Base-by-base conservation (phyloP, 1,139 yeast genomes). In the Sugiyamaella neomexicana region DNA sequence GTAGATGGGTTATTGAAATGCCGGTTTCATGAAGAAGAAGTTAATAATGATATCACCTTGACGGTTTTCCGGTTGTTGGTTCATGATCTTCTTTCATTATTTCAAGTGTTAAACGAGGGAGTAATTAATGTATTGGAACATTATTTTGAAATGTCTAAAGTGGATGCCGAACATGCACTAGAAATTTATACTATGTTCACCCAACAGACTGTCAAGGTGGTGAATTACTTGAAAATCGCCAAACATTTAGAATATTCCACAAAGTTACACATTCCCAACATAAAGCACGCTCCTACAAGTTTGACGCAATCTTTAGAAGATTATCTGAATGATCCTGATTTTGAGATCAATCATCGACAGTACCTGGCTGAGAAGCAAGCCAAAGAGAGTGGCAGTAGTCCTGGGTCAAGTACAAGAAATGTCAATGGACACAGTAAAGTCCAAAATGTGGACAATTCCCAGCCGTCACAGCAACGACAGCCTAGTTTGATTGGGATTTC, bases 261-360 rank as follows among this genome's bases (percentile, higher is more conserved):
- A 0, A 90, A 90, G 64, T 75, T 93, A 58, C 90, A 87, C 66
- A 96, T 93, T 31, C 99, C 99, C 27, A 91, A 96, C 12, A 91
- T 93, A 58, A 89, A 89, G 69, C 99, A 93, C 71, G 97, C 98
- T 0, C 98, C 98, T 12, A 91, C 97, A 1, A 95, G 96, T 27
- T 78, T 93, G 63, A 87, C 96, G 7, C 79, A 85, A 41, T 86
- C 95, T 12, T 78, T 93, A 55, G 95, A 89, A 67, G 97, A 91
- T 63, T 95, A 93, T 69, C 75, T 93, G 64, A 80, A 84, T 65
- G 96, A 87, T 68, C 89, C 89, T n/a, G 86, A 85, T 65, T 89
- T 88, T 69, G 96, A 89, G 65, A 72, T 75, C 8, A 89, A 89
- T 67, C 81, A 96, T 69, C 75, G 83, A 58, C 95, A 88, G 65